Base-by-base conservation (phyloP, 371 early-diverging fungal genomes). In the Mortierella sp. region DNA sequence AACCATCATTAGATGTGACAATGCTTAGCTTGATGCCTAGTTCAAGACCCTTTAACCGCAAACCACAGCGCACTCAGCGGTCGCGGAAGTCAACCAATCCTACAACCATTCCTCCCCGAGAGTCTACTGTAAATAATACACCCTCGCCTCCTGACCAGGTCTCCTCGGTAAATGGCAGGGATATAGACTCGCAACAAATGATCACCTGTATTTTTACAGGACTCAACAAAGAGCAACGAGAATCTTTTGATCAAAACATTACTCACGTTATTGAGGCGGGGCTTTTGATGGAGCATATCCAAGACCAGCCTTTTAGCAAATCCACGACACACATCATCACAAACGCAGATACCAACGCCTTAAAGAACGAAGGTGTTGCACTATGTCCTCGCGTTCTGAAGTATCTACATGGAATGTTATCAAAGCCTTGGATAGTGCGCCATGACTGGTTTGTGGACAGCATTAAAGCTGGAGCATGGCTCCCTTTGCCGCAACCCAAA, bases 371-470 rank as follows among this genome's bases (percentile, higher is more conserved):
- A 2, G 54, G 47, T 1, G 51, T 49, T 0, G 45, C 45, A 43
- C 23, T 76, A 10, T 76, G 76, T 35, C 76, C 70, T 23, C 60
- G 76, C 7, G 59, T 66, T 13, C 63, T 70, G 19, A 76, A 70
- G 59, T 76, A 76, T 28, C 45, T 76, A 22, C 65, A 66, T 57
- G 76, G 71, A 0, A 57, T 76, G 71, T 29, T 76, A 17, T 69
- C 76, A 13, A 42, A 19, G 10, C 43, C 66, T 0, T 76, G 76
- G 76, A 66, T 76, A 31, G 70, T 76, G 22, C 67, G 69, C 10
- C 61, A 76, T 43, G 71, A 70, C 29, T 76, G 76, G 76, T 70
- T 76, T 40, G 37, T 62, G 45, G 66, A 76, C 40, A 76, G 76
- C 37, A 70, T 76, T 34, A 31, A 70, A 15, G 32, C 54, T 0